Evolutionary conservation across 108 stramenopile species (phyloP).

Genomic region (Schizochytrium sp.): DNA sequence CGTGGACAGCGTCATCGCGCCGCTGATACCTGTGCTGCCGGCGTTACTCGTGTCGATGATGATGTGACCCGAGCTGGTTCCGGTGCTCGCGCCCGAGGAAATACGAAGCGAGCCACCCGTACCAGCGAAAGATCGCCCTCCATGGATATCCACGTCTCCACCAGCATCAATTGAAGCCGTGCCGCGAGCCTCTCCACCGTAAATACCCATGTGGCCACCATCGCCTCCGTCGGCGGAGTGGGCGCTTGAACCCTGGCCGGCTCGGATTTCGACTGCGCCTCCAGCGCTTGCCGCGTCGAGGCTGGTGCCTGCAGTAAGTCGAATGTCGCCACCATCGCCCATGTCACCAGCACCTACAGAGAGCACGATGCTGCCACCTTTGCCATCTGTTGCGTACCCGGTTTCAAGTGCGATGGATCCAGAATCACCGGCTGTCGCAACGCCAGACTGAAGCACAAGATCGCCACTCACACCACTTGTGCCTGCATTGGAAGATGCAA

Average conservation of each 20-base stretch:
- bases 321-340: slow-evolving; percentile 35
- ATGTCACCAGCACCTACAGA: slow-evolving; percentile 35
- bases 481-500: slow-evolving; percentile 31
- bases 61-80: slow-evolving; percentile 32
- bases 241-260: slow-evolving; percentile 22
- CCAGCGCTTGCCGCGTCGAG: background rate
- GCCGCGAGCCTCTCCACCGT: slow-evolving; percentile 32
- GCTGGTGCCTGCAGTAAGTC: slow-evolving; percentile 19
- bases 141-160: background rate
- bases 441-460: slow-evolving; percentile 30
- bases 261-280: background rate
- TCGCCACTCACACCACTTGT: slow-evolving; percentile 32
- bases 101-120: slow-evolving; percentile 27
- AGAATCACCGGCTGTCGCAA: background rate
- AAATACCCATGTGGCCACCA: slow-evolving; percentile 44
- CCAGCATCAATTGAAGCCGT: slow-evolving; percentile 1
- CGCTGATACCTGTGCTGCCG: slow-evolving; percentile 29
- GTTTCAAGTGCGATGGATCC: slow-evolving; percentile 4
- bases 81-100: slow-evolving; percentile 23
- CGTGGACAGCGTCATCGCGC: slow-evolving; percentile 31
- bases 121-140: background rate
- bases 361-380: slow-evolving; percentile 11
- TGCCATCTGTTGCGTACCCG: background rate
- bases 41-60: slow-evolving; percentile 34
- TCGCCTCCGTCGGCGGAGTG: slow-evolving; percentile 54